Base-by-base conservation (phyloP, 2,329 filamentous ascomycete genomes). In the Penicillium sp. region DNA sequence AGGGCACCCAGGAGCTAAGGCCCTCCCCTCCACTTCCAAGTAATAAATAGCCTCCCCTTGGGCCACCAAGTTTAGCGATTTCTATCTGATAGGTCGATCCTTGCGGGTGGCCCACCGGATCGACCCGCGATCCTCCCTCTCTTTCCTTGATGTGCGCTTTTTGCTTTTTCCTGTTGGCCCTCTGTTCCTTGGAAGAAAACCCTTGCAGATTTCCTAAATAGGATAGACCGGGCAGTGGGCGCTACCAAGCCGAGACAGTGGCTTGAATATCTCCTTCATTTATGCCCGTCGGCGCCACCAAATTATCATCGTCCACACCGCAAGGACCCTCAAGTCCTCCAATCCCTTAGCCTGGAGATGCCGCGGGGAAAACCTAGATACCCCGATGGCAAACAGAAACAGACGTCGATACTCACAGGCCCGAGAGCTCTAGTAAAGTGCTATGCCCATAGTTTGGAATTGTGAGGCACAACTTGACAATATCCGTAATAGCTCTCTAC, bases 101-200 rank as follows among this genome's bases (percentile, higher is more conserved):
- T 31, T n/a, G 24, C 50, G 54, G 54, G 27, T 33, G 58, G 43
- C 19, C 33, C 40, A 41, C 49, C 59, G 61, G 63, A 62, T 65
- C 59, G 58, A 61, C 55, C 63, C 63, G 63, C 55, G 41, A 59
- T 57, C 37, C 27, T 31, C 37, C 31, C 40, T 35, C 19, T 40
- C 22, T 51, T 22, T 35, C 16, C 19, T 36, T 51, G 22, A 40
- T 18, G 39, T 13, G 51, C 22, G 13, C 18, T 36, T 46, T 46
- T 18, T 24, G 37, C 47, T 47, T 49, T 56, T 51, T 18, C n/a
- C 19, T 13, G 14, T 51, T 51, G 33, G 16, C 19, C 19, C 18
- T 11, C n/a, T n/a, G 7, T 24, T n/a, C 2, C 49, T 51, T n/a
- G 33, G 35, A 2, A 39, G 4, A 14, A 33, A 36, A n/a, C 55